phyloP scores from a whole-genome alignment of 805 yeast genomes.

The Saturnispora gosingensis region DNA sequence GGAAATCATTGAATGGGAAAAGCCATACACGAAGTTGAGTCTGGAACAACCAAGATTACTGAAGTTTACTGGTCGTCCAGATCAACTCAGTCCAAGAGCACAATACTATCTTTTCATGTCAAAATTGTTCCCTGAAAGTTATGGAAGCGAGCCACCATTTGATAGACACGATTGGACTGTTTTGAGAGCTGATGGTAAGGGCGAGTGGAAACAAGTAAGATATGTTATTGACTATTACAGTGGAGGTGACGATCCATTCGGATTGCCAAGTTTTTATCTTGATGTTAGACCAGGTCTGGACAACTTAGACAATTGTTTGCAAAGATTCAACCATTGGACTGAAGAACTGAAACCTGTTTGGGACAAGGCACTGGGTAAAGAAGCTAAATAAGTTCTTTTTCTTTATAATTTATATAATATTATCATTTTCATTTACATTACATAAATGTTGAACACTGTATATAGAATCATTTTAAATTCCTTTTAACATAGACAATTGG shows the following conservation, averaged over 20 bases:
- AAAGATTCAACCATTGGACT: conserved; percentile 57
- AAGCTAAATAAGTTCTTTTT: neutral
- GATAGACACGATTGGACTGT: conserved; percentile 99
- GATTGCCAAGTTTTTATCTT: conserved; percentile 82
- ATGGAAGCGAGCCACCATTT: conserved; percentile 78
- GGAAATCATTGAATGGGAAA: conserved; percentile 89
- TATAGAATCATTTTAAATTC: neutral
- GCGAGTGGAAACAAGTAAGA: conserved; percentile 63
- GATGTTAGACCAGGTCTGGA: conserved; percentile 97
- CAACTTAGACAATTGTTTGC: conserved; percentile 48
- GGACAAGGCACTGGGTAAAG: conserved; percentile 61
- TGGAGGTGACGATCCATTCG: conserved; percentile 87
- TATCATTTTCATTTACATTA: neutral
- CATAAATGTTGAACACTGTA: neutral
- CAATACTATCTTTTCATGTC: conserved; percentile 56
- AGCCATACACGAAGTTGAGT: conserved; percentile 48
- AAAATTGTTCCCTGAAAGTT: conserved; percentile 60
- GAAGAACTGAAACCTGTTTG: conserved; percentile 45
- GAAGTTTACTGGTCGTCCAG: conserved; percentile 87
- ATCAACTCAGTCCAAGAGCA: conserved; percentile 82
- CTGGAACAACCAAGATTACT: conserved; percentile 63
- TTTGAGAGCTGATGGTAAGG: conserved; percentile 46
- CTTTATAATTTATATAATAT: neutral
- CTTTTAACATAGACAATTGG: conserved; percentile 28
- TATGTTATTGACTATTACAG: conserved; percentile 88